phyloP scores from a whole-genome alignment of 1,284 basidiomycete genomes.

The Bondarzewia mesenterica region DNA sequence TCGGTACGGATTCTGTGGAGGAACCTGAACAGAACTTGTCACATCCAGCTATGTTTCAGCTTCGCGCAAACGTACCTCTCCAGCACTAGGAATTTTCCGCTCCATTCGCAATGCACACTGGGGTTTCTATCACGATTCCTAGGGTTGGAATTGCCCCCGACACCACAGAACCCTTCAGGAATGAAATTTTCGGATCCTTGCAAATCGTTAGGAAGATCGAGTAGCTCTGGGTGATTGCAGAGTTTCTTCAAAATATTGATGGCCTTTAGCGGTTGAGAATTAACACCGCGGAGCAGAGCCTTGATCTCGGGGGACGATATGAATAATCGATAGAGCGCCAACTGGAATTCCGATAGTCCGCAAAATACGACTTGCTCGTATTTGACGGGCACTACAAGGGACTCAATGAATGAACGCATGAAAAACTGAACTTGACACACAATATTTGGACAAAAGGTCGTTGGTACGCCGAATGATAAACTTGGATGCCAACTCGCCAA shows the following conservation, averaged over 20 bases:
- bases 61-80: constrained; percentile 55
- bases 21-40: constrained; percentile 46
- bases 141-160: constrained; percentile 30
- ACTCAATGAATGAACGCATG: background rate
- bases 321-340: constrained; percentile 86
- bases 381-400: constrained; percentile 83
- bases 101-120: constrained; percentile 68
- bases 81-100: constrained; percentile 91
- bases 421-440: constrained; percentile 47
- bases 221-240: constrained; percentile 94
- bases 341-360: constrained; percentile 81
- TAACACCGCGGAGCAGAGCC: constrained; percentile 80
- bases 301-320: constrained; percentile 94
- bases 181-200: constrained; percentile 80
- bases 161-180: constrained; percentile 74
- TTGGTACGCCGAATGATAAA: constrained; percentile 99
- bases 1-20: constrained; percentile 74
- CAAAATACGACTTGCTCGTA: constrained; percentile 99
- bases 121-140: constrained; percentile 28
- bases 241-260: constrained; percentile 97
- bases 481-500: constrained; percentile 85
- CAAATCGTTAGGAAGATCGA: constrained; percentile 84
- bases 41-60: background rate
- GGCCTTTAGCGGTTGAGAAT: constrained; percentile 95
- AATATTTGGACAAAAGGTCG: constrained; percentile 93